Evolutionary conservation across 306 rosid species (phyloP), one percentile per base, ranked within the genome.

Genomic region (Pyrus pyrifolia): DNA sequence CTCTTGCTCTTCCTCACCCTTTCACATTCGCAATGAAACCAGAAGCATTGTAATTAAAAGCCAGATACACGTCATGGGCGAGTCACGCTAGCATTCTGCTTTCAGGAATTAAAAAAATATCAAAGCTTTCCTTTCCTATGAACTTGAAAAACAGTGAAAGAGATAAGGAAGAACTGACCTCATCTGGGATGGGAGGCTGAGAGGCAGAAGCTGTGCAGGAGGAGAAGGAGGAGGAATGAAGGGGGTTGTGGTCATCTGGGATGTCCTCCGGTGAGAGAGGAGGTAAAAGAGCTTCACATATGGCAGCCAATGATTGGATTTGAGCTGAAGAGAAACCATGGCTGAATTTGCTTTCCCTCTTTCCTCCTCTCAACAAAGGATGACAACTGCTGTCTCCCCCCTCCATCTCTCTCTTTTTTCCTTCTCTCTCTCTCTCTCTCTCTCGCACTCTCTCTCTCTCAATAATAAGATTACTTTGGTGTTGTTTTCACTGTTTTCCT

Each of bases 251-350:
- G 31, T 33, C 61, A 55, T 84, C 78, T 62, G n/a, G 19, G 67
- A 31, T 14, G 35, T 62, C 67, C 33, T 40, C 77, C 14, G 60
- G 58, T 49, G 85, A 80, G 21, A 90, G 45, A 1, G 98, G 80
- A 82, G 98, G 98, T 7, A 90, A 78, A 2, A 92, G 87, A 46
- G 96, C 79, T 64, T 89, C 97, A 78, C 96, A 90, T 4, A 95
- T 72, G 33, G 98, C 69, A n/a, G 96, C 78, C 76, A 95, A 64
- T 2, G 76, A 73, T 49, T 84, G 89, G 72, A 95, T 88, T 80
- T 90, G 96, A 64, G 70, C 59, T 6, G 84, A 3, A 77, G 97
- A 89, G 65, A 90, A 84, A 4, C 91, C 93, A 89, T 92, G 98
- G 74, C 73, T 81, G 61, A 82, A 83, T 52, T 55, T 78, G 80